phyloP scores from a whole-genome alignment of 179 eudicot species.

The Beta corolliflora region DNA sequence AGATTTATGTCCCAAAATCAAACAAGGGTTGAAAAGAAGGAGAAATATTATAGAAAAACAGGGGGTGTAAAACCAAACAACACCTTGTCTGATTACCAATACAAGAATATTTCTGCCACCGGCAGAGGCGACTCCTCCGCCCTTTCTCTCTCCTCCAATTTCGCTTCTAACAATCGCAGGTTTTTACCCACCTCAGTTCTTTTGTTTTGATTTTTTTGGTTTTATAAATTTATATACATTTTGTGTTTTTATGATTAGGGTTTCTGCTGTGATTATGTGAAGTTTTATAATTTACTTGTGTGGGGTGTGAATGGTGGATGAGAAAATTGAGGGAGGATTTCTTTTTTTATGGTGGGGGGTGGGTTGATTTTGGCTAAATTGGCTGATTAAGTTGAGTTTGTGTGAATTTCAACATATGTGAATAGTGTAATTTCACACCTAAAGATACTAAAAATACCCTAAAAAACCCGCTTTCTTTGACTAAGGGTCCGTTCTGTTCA shows the following conservation, averaged over 20 bases:
- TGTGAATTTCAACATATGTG: no score
- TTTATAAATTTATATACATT: not conserved
- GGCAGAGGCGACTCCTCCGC: conserved; percentile 57
- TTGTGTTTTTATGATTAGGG: conserved; percentile 30
- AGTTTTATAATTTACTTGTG: not conserved
- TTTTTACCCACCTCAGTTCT: conserved; percentile 13
- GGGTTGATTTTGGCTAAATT: not conserved
- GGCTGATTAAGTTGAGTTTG: not conserved
- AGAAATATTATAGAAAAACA: conserved; percentile 56
- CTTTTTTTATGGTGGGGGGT: no score
- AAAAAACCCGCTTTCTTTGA: no score
- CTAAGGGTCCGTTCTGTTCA: no score
- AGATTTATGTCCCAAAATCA: conserved; percentile 93
- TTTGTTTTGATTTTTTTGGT: not conserved
- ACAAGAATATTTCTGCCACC: conserved; percentile 48
- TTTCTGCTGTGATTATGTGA: conserved; percentile 6
- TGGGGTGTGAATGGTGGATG: no score
- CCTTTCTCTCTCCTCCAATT: conserved; percentile 37
- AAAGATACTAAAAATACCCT: no score
- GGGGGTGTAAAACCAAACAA: conserved; percentile 58
- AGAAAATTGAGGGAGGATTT: not conserved
- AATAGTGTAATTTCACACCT: no score
- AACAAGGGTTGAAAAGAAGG: conserved; percentile 75
- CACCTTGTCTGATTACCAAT: conserved; percentile 39
- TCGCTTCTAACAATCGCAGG: conserved; percentile 41